Evolutionary conservation across 2,329 filamentous ascomycete genomes (phyloP).

Genomic region (Pyrenochaeta sp.): DNA sequence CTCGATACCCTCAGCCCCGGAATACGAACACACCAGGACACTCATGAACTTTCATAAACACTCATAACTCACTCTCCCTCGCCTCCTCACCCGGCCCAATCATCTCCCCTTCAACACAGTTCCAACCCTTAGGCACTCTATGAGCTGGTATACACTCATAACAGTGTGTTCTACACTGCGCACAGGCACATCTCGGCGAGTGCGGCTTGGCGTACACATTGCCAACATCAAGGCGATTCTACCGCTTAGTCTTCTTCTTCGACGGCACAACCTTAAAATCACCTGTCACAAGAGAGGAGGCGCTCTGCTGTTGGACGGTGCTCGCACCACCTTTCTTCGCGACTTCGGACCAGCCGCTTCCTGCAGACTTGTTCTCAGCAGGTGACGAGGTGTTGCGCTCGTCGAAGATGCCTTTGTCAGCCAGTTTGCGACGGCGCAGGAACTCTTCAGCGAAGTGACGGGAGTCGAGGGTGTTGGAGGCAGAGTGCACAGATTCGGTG

Average conservation of each 20-base stretch:
- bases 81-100: background rate
- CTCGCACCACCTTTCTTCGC: slow-evolving; percentile 87
- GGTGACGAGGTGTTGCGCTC: slow-evolving; percentile 66
- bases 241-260: slow-evolving; percentile 80
- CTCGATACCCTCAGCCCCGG: no score
- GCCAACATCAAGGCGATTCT: slow-evolving; percentile 8
- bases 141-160: background rate
- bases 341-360: slow-evolving; percentile 92
- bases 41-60: background rate
- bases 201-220: slow-evolving; percentile 5
- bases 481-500: slow-evolving; percentile 86
- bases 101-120: no score
- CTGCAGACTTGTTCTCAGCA: slow-evolving; percentile 53
- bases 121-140: no score
- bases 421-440: slow-evolving; percentile 88
- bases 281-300: slow-evolving; percentile 56
- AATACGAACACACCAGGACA: background rate
- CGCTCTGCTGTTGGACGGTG: slow-evolving; percentile 45
- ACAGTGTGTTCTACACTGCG: background rate
- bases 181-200: background rate
- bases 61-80: background rate
- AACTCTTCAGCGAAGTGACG: slow-evolving; percentile 95
- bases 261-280: slow-evolving; percentile 90
- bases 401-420: slow-evolving; percentile 89
- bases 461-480: slow-evolving; percentile 88